Evolutionary conservation across 2,329 filamentous ascomycete species (phyloP).

Genomic region (Penicillium janthinellum): DNA sequence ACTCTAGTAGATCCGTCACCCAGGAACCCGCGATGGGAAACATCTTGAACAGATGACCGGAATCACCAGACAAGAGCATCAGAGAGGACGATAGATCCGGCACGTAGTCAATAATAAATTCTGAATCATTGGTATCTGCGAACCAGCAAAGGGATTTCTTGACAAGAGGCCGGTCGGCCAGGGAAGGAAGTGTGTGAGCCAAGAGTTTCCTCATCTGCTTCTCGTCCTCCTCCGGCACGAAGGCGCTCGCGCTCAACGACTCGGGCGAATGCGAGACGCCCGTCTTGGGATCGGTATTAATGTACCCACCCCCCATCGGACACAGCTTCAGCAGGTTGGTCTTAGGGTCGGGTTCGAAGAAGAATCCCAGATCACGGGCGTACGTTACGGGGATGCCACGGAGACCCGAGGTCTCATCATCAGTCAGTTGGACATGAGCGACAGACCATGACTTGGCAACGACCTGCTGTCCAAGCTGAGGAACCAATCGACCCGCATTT

Average conservation of each 20-base stretch:
- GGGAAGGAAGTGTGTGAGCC: conserved; percentile 53
- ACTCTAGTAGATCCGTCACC: conserved; percentile 52
- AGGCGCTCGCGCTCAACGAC: conserved; percentile 42
- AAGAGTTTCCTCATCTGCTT: conserved; percentile 54
- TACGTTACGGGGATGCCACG: conserved; percentile 63
- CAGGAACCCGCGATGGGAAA: conserved; percentile 61
- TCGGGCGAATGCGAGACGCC: conserved; percentile 48
- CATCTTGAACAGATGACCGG: conserved; percentile 66
- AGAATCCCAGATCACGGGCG: conserved; percentile 64
- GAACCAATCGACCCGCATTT: conserved; percentile 50
- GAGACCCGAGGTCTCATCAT: conserved; percentile 56
- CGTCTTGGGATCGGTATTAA: conserved; percentile 50
- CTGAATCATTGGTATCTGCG: conserved; percentile 61
- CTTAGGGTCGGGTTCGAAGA: conserved; percentile 64
- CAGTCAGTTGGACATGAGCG: conserved; percentile 60
- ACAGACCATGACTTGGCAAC: conserved; percentile 62
- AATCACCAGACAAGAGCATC: conserved; percentile 59
- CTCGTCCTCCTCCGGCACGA: conserved; percentile 59
- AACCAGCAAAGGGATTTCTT: conserved; percentile 64
- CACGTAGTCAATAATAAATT: conserved; percentile 63
- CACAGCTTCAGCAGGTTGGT: conserved; percentile 63
- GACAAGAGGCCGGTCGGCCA: conserved; percentile 60
- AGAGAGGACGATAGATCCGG: conserved; percentile 52
- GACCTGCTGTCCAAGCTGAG: conserved; percentile 53
- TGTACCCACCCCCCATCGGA: conserved; percentile 59